A percentile compares a stretch with the other conserved stretches of the same genome.
phyloP scores from a whole-genome alignment of 1,284 basidiomycete genomes.

The Ustilago curta region DNA sequence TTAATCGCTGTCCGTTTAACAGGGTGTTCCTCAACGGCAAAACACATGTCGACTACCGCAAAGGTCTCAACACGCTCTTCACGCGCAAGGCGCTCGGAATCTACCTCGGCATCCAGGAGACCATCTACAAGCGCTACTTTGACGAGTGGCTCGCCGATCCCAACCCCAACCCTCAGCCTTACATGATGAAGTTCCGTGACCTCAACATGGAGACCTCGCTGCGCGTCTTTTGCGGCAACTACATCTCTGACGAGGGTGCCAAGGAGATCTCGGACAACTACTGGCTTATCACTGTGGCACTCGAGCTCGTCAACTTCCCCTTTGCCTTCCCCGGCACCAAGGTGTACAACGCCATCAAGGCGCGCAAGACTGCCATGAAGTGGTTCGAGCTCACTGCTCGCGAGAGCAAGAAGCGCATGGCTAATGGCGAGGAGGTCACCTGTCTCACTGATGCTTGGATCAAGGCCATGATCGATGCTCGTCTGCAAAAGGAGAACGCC shows the following conservation, averaged over 20 bases:
- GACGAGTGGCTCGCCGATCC: conserved; percentile 69
- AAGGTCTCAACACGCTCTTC: conserved; percentile 89
- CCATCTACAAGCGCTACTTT: conserved; percentile 83
- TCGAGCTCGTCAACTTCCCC: conserved; percentile 99
- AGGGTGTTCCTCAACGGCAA: conserved; percentile 98
- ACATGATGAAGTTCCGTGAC: conserved; percentile 91
- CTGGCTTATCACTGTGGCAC: conserved; percentile 93
- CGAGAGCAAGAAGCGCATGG: conserved; percentile 86
- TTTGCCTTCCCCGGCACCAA: conserved; percentile 84
- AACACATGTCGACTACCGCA: conserved; percentile 92
- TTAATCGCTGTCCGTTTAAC: conserved; percentile 12
- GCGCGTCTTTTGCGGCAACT: conserved; percentile 90
- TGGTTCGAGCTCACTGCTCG: conserved; percentile 85
- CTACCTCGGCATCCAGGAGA: conserved; percentile 88
- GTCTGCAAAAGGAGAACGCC: conserved; percentile 74
- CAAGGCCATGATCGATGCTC: conserved; percentile 76
- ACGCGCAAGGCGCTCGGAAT: conserved; percentile 80
- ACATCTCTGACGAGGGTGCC: conserved; percentile 84
- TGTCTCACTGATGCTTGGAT: conserved; percentile 97
- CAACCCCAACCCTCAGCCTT: conserved; percentile 63
- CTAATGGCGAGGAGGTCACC: conserved; percentile 81
- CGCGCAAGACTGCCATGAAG: conserved; percentile 87
- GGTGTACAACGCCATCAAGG: conserved; percentile 92
- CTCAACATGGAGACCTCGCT: conserved; percentile 98
- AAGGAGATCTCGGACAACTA: conserved; percentile 90